Percentiles rank a stretch among this genome's conserved stretches.
phyloP scores from a whole-genome alignment of 805 yeast species.

The Dipodascus geniculatus region DNA sequence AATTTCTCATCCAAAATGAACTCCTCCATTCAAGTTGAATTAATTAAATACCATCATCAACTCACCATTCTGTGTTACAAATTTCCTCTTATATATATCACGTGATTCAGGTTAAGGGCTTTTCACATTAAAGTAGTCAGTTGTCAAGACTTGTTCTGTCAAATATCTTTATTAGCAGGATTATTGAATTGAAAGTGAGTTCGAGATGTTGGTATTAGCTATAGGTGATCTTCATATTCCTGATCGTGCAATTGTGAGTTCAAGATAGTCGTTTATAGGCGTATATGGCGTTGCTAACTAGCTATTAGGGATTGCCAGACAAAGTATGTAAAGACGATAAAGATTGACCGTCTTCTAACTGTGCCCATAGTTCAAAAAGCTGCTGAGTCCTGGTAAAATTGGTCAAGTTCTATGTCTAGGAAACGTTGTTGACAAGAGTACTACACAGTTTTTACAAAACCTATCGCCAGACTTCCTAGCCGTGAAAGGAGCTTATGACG shows the following conservation, averaged over 20 bases:
- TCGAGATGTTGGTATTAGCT: conserved; percentile 56
- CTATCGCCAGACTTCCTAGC: conserved; percentile 62
- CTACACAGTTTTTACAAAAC: conserved; percentile 50
- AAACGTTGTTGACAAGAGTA: conserved; percentile 55
- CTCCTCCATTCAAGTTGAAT: too few species aligned
- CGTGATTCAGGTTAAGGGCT: too few species aligned
- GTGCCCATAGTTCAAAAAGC: conserved; percentile 47
- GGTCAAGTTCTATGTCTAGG: conserved; percentile 80
- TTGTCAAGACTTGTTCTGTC: too few species aligned
- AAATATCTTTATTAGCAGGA: background rate
- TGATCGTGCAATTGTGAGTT: conserved; percentile 57
- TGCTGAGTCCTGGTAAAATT: conserved; percentile 76
- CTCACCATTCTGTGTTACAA: too few species aligned
- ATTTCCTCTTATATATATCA: too few species aligned
- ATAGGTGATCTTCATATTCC: conserved; percentile 90
- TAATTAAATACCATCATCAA: too few species aligned
- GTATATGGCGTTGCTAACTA: conserved; percentile 8
- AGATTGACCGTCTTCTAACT: background rate
- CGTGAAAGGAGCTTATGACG: conserved; percentile 79
- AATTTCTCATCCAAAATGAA: too few species aligned
- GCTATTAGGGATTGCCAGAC: conserved; percentile 32
- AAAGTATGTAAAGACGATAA: conserved; percentile 22
- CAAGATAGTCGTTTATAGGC: conserved; percentile 6
- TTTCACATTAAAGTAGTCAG: too few species aligned
- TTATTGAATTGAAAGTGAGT: background rate